These are phyloP conservation scores for Peronospora destructor DNA, from an alignment of 352 stramenopile species.

Conservation along the genomic window DNA sequence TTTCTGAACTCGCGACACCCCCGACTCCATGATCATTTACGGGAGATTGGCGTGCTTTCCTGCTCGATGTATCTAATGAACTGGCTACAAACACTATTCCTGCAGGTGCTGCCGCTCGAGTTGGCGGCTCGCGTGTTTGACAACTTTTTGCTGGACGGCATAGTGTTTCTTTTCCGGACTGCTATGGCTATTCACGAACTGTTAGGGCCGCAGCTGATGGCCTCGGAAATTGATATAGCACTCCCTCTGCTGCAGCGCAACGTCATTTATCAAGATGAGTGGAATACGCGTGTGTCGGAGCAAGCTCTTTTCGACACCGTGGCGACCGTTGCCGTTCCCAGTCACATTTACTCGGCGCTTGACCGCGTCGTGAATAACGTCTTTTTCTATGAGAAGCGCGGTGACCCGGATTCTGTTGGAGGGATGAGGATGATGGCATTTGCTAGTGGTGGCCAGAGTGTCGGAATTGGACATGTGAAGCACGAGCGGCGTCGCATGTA, in stretches of 20 bases:
- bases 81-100: constrained; percentile 83
- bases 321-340: constrained; percentile 51
- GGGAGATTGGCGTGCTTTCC: constrained; percentile 44
- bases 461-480: constrained; percentile 63
- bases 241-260: constrained; percentile 72
- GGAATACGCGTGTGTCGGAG: constrained; percentile 50
- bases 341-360: constrained; percentile 58
- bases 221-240: constrained; percentile 62
- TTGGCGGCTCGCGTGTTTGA: constrained; percentile 69
- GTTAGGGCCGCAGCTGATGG: constrained; percentile 42
- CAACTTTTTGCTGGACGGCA: constrained; percentile 83
- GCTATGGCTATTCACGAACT: constrained; percentile 79
- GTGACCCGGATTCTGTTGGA: constrained; percentile 17
- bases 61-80: constrained; percentile 86
- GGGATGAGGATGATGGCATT: constrained; percentile 31
- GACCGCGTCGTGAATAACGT: constrained; percentile 78
- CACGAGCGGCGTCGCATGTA: constrained; percentile 67
- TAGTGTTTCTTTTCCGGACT: constrained; percentile 74
- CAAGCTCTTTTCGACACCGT: constrained; percentile 68
- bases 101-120: constrained; percentile 77
- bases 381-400: constrained; percentile 79
- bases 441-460: constrained; percentile 49
- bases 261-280: constrained; percentile 52
- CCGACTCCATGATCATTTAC: constrained; percentile 47
- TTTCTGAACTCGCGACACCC: constrained; percentile 51